These are phyloP conservation scores for Xylaria sp. DNA, from an alignment of 2,329 filamentous ascomycete species.

Conservation along the genomic window DNA sequence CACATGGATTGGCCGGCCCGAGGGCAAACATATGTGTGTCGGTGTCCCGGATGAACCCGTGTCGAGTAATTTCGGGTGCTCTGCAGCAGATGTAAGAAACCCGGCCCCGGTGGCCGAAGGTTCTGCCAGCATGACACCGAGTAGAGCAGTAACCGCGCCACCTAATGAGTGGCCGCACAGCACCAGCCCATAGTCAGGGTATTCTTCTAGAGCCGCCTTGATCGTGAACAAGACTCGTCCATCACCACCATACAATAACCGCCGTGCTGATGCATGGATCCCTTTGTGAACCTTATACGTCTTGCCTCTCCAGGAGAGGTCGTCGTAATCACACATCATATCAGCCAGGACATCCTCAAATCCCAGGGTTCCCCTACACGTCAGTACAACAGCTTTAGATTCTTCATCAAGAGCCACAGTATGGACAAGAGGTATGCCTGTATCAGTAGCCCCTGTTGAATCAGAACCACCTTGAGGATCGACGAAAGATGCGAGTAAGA, in stretches of 20 bases:
- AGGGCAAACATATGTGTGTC: slow-evolving; percentile 65
- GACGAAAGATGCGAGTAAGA: slow-evolving; percentile 76
- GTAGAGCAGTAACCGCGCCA: slow-evolving; percentile 74
- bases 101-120: slow-evolving; percentile 65
- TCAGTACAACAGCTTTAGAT: slow-evolving; percentile 77
- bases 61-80: slow-evolving; percentile 56
- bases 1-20: slow-evolving; percentile 78
- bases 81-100: slow-evolving; percentile 70
- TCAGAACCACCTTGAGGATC: slow-evolving; percentile 76
- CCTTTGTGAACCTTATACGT: slow-evolving; percentile 79
- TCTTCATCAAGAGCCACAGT: slow-evolving; percentile 78
- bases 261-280: slow-evolving; percentile 75
- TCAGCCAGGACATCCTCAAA: slow-evolving; percentile 80
- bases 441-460: slow-evolving; percentile 70
- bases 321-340: slow-evolving; percentile 79
- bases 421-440: slow-evolving; percentile 76
- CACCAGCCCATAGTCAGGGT: slow-evolving; percentile 75
- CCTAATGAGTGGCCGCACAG: slow-evolving; percentile 77
- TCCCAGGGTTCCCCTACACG: slow-evolving; percentile 76
- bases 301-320: slow-evolving; percentile 70
- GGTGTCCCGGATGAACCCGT: slow-evolving; percentile 36
- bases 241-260: slow-evolving; percentile 74
- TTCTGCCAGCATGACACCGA: slow-evolving; percentile 77
- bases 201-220: slow-evolving; percentile 72
- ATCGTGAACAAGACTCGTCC: slow-evolving; percentile 74